A percentile compares a stretch with the other conserved stretches of the same genome.
Evolutionary conservation across 2,329 filamentous ascomycete species (phyloP).

Genomic region (Cyclaneusma minus): DNA sequence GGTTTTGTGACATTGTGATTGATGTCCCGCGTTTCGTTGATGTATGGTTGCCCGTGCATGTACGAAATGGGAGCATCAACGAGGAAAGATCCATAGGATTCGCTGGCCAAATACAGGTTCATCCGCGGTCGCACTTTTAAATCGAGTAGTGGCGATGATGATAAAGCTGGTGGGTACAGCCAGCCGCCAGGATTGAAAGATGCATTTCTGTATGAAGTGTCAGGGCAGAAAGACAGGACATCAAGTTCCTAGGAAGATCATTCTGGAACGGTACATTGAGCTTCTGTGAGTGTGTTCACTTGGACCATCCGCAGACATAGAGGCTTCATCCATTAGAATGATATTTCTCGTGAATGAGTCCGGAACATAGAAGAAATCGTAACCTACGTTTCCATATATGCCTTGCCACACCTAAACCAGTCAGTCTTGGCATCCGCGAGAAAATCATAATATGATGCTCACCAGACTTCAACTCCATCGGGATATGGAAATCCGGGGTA

Average conservation of each 20-base stretch:
- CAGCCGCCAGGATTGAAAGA: conserved; percentile 31
- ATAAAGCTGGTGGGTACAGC: conserved; percentile 23
- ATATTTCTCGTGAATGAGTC: background rate
- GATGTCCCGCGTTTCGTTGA: conserved; percentile 9
- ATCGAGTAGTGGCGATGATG: conserved; percentile 23
- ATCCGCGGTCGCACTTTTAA: conserved; percentile 29
- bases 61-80: conserved; percentile 25
- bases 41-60: conserved; percentile 20
- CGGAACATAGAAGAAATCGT: background rate
- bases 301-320: no score
- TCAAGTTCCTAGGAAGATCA: no score
- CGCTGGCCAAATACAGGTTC: conserved; percentile 28
- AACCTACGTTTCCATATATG: conserved; percentile 24
- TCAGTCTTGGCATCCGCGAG: background rate
- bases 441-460: no score
- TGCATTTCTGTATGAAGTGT: conserved; percentile 22
- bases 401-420: conserved; percentile 27
- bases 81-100: conserved; percentile 23
- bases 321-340: no score
- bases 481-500: conserved; percentile 20
- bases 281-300: no score
- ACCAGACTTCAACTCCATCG: conserved; percentile 29
- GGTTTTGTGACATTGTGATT: conserved; percentile 6
- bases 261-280: no score
- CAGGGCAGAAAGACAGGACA: no score